A percentile compares a stretch with the other conserved stretches of the same genome.
Conservation (phyloP, 2,329 filamentous ascomycete genomes). For the Cladosporium austrohemisphaericum region DNA sequence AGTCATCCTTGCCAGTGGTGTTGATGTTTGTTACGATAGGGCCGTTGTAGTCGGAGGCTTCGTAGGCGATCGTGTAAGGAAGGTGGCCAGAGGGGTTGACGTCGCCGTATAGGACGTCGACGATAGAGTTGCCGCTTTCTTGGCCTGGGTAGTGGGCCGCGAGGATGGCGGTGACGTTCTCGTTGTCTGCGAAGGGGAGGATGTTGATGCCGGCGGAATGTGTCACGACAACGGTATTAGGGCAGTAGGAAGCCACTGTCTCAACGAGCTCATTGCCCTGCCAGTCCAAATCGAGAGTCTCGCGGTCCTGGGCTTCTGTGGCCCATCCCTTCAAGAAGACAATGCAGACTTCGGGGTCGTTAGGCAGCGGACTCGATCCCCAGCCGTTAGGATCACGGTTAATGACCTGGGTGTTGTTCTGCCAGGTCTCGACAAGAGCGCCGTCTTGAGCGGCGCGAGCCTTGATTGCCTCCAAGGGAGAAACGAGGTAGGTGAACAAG, state of each 20-base stretch:
- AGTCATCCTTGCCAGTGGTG: conserved; percentile 60
- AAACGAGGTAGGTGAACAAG: conserved; percentile 36
- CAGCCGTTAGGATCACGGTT: conserved; percentile 23
- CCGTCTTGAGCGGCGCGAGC: conserved; percentile 25
- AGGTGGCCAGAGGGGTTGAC: conserved; percentile 45
- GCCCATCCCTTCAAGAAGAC: conserved; percentile 58
- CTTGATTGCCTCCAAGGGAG: conserved; percentile 42
- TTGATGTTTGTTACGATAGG: conserved; percentile 31
- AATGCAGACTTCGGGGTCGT: conserved; percentile 45
- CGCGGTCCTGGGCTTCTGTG: conserved; percentile 42
- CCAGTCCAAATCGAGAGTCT: conserved; percentile 48
- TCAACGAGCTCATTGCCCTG: conserved; percentile 42
- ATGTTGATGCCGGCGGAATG: conserved; percentile 43
- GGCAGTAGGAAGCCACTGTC: conserved; percentile 28
- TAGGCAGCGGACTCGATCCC: conserved; percentile 21
- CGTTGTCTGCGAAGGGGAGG: conserved; percentile 40
- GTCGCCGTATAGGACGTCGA: conserved; percentile 37
- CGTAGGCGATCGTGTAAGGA: conserved; percentile 39
- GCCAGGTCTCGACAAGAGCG: conserved; percentile 50
- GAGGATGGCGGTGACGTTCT: conserved; percentile 42
- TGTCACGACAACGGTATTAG: conserved; percentile 43
- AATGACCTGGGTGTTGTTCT: conserved; percentile 34
- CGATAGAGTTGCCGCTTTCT: conserved; percentile 38
- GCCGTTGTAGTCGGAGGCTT: conserved; percentile 17
- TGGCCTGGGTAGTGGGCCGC: conserved; percentile 42